Evolutionary conservation across 805 yeast genomes (phyloP).

Genomic region (Tetrapisispora fleetii): DNA sequence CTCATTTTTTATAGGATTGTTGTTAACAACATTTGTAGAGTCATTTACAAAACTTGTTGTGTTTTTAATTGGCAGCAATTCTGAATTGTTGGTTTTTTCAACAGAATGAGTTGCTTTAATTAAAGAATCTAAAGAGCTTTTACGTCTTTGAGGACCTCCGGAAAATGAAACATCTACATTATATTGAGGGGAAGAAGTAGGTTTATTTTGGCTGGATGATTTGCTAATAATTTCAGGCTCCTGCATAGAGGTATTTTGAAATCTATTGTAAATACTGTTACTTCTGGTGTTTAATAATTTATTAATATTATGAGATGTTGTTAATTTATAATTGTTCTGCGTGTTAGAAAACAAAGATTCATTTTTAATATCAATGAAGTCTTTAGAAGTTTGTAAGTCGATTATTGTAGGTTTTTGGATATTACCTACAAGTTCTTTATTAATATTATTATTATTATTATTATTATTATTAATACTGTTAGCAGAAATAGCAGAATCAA

Average conservation of each 20-base stretch:
- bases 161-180: not conserved
- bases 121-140: constrained; percentile 16
- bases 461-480: not conserved
- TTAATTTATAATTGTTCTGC: constrained; percentile 1
- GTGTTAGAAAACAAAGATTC: not conserved
- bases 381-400: not conserved
- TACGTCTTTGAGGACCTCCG: constrained; percentile 1
- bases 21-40: not conserved
- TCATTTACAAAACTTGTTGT: not conserved
- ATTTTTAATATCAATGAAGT: not conserved
- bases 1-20: not conserved
- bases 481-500: too few species aligned
- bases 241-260: not conserved
- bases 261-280: not conserved
- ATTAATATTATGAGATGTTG: not conserved
- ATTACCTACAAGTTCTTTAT: not conserved
- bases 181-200: not conserved
- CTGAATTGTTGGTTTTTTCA: constrained; percentile 5
- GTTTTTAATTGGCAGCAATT: not conserved
- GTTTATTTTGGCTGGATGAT: not conserved
- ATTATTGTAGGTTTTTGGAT: not conserved
- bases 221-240: not conserved
- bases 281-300: not conserved
- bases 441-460: not conserved
- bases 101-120: constrained; percentile 18